Base-by-base conservation (phyloP, 2,329 filamentous ascomycete genomes). In the Trichoderma sp. region DNA sequence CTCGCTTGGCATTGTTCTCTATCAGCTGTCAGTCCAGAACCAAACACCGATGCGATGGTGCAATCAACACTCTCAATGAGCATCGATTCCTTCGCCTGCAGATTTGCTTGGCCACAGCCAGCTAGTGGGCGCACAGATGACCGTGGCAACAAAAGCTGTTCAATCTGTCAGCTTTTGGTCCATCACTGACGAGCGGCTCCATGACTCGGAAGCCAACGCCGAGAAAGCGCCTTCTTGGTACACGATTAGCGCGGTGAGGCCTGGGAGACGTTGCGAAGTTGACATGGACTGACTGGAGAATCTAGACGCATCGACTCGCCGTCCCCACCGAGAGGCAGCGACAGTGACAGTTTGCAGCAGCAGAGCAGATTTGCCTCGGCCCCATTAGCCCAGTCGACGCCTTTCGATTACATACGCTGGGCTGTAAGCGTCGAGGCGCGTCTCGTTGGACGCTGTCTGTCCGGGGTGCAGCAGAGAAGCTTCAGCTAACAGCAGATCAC, bases 151-250 rank as follows among this genome's bases (percentile, higher is more conserved):
- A 12, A 53, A 30, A 43, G 36, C 23, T 47, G 15, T 11, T 62
- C 64, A 28, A 34, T 55, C 32, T 6, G 55, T 68, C 66, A 68
- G 66, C 67, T 53, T 69, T 61, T 68, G 39, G 55, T 39, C 47
- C 30, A 57, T 43, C 39, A 28, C 20, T 8, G 20, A 62, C 57
- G 32, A 28, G 2, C n/a, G 12, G 36, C 28, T 53, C 55, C 20
- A 69, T 62, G 67, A 69, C 67, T 69, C 67, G 67, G 67, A 28
- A 62, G 26, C 9, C 67, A 53, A 50, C 57, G 57, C 67, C 67
- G 67, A 69, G 57, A 50, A 68, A 62, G 67, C 67, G 57, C 57
- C 67, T 61, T 26, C 13, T 55, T 26, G 17, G 30, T 26, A 6
- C 20, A 20, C 8, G 13, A 43, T n/a, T 68, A 68, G 66, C 57